Percentiles rank a stretch among this genome's conserved stretches.
Evolutionary conservation across 2,329 filamentous ascomycete genomes (phyloP).

Genomic region (Aureobasidium mangrovei): DNA sequence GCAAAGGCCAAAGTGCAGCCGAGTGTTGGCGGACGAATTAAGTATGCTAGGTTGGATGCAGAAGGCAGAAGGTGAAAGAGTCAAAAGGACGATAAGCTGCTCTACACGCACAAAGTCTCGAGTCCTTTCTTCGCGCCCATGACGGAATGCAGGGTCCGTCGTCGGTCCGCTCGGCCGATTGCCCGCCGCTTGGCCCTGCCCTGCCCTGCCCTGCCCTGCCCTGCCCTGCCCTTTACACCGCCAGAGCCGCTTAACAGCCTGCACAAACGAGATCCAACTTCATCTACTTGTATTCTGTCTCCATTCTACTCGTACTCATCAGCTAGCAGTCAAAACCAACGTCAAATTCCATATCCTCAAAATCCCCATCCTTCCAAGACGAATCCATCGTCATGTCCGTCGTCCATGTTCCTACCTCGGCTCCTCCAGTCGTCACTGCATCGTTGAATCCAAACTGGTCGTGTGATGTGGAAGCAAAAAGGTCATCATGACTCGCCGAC

Average conservation of each 20-base stretch:
- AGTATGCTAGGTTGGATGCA: too few species aligned
- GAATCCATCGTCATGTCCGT: constrained; percentile 5
- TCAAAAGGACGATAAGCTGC: too few species aligned
- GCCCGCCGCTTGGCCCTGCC: too few species aligned
- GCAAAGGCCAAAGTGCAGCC: too few species aligned
- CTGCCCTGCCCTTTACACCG: too few species aligned
- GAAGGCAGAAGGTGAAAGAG: background rate
- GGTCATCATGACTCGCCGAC: background rate
- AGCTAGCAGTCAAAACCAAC: background rate
- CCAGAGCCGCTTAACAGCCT: too few species aligned
- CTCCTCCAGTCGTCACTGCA: background rate
- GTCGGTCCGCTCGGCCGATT: too few species aligned
- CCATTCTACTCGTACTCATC: too few species aligned
- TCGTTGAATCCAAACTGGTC: background rate
- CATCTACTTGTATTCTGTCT: too few species aligned
- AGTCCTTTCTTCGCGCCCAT: background rate
- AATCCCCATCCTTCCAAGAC: background rate
- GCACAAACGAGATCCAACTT: too few species aligned
- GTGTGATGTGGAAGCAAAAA: background rate
- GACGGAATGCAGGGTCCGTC: background rate
- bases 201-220: too few species aligned
- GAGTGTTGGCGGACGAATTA: too few species aligned
- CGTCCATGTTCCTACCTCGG: background rate
- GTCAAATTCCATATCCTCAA: constrained; percentile 5
- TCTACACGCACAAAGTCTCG: background rate